A percentile compares a stretch with the other conserved stretches of the same genome.
phyloP scores from a whole-genome alignment of 331 rosid genomes.

The Acacia concinna region DNA sequence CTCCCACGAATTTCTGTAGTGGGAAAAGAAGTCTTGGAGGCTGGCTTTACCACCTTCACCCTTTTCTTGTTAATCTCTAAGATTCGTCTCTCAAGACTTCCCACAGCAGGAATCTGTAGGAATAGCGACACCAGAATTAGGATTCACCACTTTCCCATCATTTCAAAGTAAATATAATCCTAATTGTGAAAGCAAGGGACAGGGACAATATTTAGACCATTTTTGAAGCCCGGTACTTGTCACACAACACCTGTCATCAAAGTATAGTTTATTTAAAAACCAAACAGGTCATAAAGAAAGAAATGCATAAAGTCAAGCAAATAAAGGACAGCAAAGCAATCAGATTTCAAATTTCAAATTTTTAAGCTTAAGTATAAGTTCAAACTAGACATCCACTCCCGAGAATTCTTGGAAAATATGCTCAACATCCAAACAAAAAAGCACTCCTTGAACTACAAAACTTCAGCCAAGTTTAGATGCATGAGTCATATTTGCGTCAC shows the following conservation, averaged over 20 bases:
- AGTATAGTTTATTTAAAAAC: conserved; percentile 23
- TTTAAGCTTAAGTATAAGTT: not conserved
- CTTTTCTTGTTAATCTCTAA: conserved; percentile 88
- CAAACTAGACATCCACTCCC: not conserved
- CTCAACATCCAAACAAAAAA: not conserved
- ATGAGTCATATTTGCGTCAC: not conserved
- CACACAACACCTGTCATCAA: conserved; percentile 72
- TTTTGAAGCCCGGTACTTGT: conserved; percentile 73
- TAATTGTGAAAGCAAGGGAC: not conserved
- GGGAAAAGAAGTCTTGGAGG: conserved; percentile 91
- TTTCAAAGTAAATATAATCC: not conserved
- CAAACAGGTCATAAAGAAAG: not conserved
- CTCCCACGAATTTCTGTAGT: conserved; percentile 90
- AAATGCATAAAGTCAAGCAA: not conserved
- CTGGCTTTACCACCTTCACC: conserved; percentile 91
- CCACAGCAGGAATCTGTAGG: conserved; percentile 65
- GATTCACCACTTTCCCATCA: not conserved
- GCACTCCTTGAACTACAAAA: not conserved
- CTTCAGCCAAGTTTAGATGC: not conserved
- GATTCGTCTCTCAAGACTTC: conserved; percentile 74
- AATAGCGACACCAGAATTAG: conserved; percentile 16
- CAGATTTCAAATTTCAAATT: not conserved
- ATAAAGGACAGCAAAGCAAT: not conserved
- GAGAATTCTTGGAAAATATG: not conserved
- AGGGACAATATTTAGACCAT: conserved; percentile 53